Evolutionary conservation across 2,329 filamentous ascomycete species (phyloP).

Genomic region (Cryphonectria radicalis): DNA sequence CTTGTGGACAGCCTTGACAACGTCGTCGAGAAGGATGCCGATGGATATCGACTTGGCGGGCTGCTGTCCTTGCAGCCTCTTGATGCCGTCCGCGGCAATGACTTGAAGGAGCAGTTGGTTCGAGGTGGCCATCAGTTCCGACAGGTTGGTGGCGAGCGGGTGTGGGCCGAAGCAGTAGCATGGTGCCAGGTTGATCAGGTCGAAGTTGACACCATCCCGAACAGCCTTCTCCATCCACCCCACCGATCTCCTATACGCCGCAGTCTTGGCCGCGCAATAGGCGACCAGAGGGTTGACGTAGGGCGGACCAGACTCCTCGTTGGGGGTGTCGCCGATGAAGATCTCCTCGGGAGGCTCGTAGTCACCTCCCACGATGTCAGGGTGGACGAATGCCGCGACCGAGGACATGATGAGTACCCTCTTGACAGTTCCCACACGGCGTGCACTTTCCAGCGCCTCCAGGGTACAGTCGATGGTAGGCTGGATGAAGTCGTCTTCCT

Average conservation of each 20-base stretch:
- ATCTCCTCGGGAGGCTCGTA: conserved; percentile 22
- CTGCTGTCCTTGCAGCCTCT: background rate
- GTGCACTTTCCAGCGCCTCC: conserved; percentile 29
- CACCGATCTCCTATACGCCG: conserved; percentile 20
- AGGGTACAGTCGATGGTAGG: conserved; percentile 33
- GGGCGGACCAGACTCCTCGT: conserved; percentile 26
- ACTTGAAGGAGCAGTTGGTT: conserved; percentile 22
- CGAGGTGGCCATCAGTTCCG: conserved; percentile 24
- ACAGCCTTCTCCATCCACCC: conserved; percentile 28
- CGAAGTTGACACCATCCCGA: conserved; percentile 26
- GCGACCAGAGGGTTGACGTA: conserved; percentile 18
- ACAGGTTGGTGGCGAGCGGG: conserved; percentile 21
- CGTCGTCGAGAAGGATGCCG: conserved; percentile 14
- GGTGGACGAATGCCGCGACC: conserved; percentile 14
- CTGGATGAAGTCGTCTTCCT: conserved; percentile 29
- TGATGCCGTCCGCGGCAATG: conserved; percentile 2
- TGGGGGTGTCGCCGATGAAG: conserved; percentile 12
- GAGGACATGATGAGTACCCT: conserved; percentile 32
- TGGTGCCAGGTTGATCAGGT: conserved; percentile 28
- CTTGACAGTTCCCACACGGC: conserved; percentile 29
- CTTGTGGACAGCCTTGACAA: conserved; percentile 22
- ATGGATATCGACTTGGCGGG: background rate
- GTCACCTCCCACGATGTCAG: conserved; percentile 12
- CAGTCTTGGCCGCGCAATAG: conserved; percentile 30
- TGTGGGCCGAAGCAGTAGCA: conserved; percentile 24